Conservation (phyloP, 2,329 filamentous ascomycete genomes). For the Ascocoryne sarcoides region DNA sequence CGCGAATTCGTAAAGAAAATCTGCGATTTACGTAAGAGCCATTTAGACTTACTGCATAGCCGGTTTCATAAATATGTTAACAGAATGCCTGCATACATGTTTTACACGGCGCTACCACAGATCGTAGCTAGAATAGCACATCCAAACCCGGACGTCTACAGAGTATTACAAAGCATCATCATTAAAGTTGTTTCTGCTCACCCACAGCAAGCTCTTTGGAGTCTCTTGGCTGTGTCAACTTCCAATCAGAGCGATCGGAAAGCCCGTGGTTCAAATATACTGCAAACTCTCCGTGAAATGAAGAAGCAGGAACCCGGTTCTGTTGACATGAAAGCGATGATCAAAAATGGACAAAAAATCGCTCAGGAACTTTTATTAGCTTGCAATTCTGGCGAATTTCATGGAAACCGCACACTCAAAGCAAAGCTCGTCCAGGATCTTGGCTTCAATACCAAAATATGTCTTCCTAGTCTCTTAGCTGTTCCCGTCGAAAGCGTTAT, state of each 20-base stretch:
- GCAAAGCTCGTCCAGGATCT: slow-evolving; percentile 73
- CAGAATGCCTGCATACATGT: slow-evolving; percentile 65
- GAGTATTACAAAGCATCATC: slow-evolving; percentile 70
- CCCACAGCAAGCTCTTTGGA: slow-evolving; percentile 88
- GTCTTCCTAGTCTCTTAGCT: slow-evolving; percentile 74
- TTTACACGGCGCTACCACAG: slow-evolving; percentile 79
- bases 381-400: slow-evolving; percentile 70
- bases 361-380: slow-evolving; percentile 73
- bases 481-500: slow-evolving; percentile 82
- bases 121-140: slow-evolving; percentile 95
- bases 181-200: slow-evolving; percentile 78
- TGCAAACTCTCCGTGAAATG: slow-evolving; percentile 38
- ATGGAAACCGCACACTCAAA: slow-evolving; percentile 52
- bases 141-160: slow-evolving; percentile 68
- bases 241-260: slow-evolving; percentile 65
- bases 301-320: slow-evolving; percentile 43
- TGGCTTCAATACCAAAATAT: slow-evolving; percentile 71
- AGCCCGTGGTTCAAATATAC: slow-evolving; percentile 41
- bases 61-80: slow-evolving; percentile 73
- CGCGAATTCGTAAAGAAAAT: slow-evolving; percentile 44
- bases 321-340: slow-evolving; percentile 59
- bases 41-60: slow-evolving; percentile 60
- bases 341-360: slow-evolving; percentile 72
- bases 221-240: slow-evolving; percentile 77
- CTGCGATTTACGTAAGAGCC: slow-evolving; percentile 48